Evolutionary conservation across 1,284 basidiomycete genomes (phyloP), one percentile per base, ranked within the genome.

Genomic region (Ceratobasidium sp.): DNA sequence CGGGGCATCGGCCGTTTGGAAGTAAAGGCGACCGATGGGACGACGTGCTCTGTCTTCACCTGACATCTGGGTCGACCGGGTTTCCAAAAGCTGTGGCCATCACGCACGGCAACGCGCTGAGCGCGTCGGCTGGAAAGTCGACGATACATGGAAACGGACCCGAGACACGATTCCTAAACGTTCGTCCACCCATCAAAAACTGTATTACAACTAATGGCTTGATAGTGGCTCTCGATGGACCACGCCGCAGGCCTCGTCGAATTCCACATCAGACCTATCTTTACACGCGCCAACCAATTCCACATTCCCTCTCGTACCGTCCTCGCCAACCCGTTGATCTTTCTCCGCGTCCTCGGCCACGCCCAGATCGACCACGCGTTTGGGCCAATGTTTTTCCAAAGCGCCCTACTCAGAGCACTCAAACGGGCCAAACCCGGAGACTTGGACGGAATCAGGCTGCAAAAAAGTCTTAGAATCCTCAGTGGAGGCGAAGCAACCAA

Each of bases 21-120:
- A 14, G 8, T 14, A n/a, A 24, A 41, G 41, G 11, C 22, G 41
- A 63, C 22, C 61, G 24, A 46, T 63, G 61, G 61, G 22, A 43
- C 39, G 61, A 63, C n/a, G 41, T 63, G 5, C 41, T 63, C 9
- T 63, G 37, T 24, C 41, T 63, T 11, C 61, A 63, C 24, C 61
- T 63, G 11, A 63, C 61, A 27, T 63, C 61, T 14, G 61, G 61
- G 2, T 63, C 61, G 24, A 63, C 61, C 8, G 61, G 61, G 41
- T 63, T 63, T 48, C 61, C 61, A 1, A 63, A 63, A 48, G 61
- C 61, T 22, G 61, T 63, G 9, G 61, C 61, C 3, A 46, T 63
- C 13, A 63, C 61, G 11, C 61, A 63, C 14, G 61, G 61, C 13
- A 63, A 63, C 22, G 61, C 61, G 3, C 61, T 63, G 9, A 19